A percentile compares a stretch with the other conserved stretches of the same genome.
Evolutionary conservation across 805 yeast species (phyloP).

Genomic region (Nakazawaea ishiwadae): DNA sequence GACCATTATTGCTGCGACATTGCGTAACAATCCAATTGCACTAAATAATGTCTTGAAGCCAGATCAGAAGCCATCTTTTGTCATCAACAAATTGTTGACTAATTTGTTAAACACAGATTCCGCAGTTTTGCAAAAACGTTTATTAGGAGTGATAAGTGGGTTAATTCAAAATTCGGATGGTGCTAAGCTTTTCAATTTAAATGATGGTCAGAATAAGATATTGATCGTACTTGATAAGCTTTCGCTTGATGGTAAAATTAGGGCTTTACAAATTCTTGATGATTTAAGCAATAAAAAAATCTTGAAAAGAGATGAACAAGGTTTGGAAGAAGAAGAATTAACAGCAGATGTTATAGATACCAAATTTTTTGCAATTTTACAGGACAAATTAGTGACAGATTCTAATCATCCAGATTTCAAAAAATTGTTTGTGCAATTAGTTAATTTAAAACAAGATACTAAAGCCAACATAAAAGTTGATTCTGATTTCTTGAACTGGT

Average conservation of each 20-base stretch:
- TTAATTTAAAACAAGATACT: conserved; percentile 25
- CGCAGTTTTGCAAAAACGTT: conserved; percentile 38
- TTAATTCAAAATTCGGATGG: conserved; percentile 34
- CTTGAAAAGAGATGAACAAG: conserved; percentile 13
- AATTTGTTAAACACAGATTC: conserved; percentile 12
- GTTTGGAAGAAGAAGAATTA: conserved; percentile 9
- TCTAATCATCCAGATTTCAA: conserved; percentile 36
- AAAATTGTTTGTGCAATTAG: conserved; percentile 34
- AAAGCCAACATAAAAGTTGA: conserved; percentile 26
- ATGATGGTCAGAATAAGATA: conserved; percentile 17
- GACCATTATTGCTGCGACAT: conserved; percentile 58
- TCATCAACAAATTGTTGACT: conserved; percentile 2
- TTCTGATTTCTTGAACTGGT: conserved; percentile 57
- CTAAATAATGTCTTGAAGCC: conserved; percentile 27
- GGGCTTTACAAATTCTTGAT: conserved; percentile 42
- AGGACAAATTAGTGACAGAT: conserved; percentile 25
- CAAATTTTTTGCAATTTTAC: conserved; percentile 32
- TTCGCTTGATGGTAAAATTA: conserved; percentile 25
- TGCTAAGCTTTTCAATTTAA: conserved; percentile 17
- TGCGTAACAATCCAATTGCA: conserved; percentile 73
- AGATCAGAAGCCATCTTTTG: conserved; percentile 13
- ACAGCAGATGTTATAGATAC: conserved; percentile 18
- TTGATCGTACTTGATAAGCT: conserved; percentile 20
- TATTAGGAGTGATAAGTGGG: conserved; percentile 48
- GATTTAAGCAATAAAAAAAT: conserved; percentile 28